phyloP scores from a whole-genome alignment of 1,284 basidiomycete genomes.

The Apiotrichum siamense region DNA sequence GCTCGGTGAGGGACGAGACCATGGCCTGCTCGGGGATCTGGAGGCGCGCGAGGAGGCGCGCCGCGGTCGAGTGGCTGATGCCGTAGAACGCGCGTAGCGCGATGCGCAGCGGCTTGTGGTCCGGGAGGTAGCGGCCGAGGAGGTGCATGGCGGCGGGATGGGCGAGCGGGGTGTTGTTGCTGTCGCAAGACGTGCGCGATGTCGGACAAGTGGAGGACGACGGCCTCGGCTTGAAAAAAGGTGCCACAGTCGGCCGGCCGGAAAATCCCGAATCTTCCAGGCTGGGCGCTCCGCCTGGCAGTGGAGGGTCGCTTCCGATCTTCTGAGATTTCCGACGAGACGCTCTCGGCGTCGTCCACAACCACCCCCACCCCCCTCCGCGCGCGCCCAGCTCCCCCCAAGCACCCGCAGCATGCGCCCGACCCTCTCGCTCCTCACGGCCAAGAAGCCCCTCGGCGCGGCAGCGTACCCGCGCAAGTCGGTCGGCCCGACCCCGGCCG shows the following conservation, averaged over 20 bases:
- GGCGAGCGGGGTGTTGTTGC: background rate
- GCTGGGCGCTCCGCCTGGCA: background rate
- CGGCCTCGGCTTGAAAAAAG: background rate
- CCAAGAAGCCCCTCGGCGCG: background rate
- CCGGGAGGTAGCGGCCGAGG: constrained; percentile 49
- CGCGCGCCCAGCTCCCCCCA: no score
- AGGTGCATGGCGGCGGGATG: constrained; percentile 40
- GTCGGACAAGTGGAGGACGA: background rate
- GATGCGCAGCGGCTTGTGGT: constrained; percentile 50
- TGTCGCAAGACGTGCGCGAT: background rate
- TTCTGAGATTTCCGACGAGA: constrained; percentile 10
- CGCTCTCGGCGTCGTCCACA: no score
- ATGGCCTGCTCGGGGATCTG: constrained; percentile 49
- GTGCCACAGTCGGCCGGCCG: constrained; percentile 1
- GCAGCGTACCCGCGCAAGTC: background rate
- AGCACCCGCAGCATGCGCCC: background rate
- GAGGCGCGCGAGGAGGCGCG: constrained; percentile 51
- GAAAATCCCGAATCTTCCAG: background rate
- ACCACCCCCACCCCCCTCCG: background rate
- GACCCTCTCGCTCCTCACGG: background rate
- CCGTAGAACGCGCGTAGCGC: constrained; percentile 54
- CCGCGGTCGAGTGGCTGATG: constrained; percentile 48
- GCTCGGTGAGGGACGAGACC: constrained; percentile 49
- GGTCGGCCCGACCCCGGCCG: constrained; percentile 14
- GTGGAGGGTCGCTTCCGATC: background rate